Evolutionary conservation across 169 alveolate species (phyloP).

Genomic region (Babesia bigemina): DNA sequence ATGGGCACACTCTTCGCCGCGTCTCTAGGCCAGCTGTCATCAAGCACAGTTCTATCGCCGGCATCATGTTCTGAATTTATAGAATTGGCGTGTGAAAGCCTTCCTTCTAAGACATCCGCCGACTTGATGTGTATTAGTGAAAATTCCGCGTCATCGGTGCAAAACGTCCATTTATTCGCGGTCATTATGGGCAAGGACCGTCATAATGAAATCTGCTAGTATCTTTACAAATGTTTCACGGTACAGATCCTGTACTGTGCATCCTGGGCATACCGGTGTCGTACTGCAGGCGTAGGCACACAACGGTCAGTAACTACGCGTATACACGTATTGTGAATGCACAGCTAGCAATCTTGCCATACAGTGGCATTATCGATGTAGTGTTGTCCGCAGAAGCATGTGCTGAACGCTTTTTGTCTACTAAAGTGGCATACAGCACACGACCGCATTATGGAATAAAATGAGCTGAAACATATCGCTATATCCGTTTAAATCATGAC

Average conservation of each 20-base stretch:
- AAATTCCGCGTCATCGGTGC: slow-evolving; percentile 24
- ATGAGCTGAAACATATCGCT: too few species aligned
- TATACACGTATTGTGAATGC: neutral
- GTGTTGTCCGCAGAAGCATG: too few species aligned
- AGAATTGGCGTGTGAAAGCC: neutral
- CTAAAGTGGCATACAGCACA: too few species aligned
- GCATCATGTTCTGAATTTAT: neutral
- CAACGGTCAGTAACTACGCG: neutral
- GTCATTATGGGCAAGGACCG: neutral
- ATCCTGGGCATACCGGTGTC: neutral
- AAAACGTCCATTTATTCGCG: neutral
- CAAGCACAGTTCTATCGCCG: neutral
- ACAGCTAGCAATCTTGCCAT: too few species aligned
- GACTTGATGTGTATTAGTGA: slow-evolving; percentile 31
- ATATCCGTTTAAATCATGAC: too few species aligned
- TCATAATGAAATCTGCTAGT: too few species aligned
- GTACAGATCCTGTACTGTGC: neutral
- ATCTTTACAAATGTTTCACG: too few species aligned
- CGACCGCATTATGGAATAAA: too few species aligned
- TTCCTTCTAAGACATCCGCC: neutral
- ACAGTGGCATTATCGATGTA: too few species aligned
- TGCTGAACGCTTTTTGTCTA: too few species aligned
- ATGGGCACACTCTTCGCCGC: neutral
- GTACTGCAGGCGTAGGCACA: neutral
- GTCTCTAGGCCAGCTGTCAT: neutral